Evolutionary conservation across 2,329 filamentous ascomycete genomes (phyloP).

Genomic region (Zalaria sp.): DNA sequence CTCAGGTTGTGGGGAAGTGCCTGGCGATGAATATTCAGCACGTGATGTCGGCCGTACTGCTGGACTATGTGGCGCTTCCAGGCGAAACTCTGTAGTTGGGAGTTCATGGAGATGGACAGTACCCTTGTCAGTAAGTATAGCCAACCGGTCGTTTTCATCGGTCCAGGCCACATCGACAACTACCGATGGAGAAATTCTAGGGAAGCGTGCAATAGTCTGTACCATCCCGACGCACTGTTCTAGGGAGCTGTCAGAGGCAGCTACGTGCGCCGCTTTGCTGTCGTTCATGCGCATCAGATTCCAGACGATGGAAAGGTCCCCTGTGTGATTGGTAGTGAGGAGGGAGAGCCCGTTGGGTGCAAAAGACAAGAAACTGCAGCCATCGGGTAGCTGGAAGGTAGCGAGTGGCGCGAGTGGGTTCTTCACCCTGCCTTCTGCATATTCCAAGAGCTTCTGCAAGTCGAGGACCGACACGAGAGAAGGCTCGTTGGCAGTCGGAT

Average conservation of each 20-base stretch:
- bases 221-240: constrained; percentile 33
- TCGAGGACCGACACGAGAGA: constrained; percentile 65
- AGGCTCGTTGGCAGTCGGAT: constrained; percentile 45
- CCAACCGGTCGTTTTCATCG: constrained; percentile 67
- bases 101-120: constrained; percentile 88
- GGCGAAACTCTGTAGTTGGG: constrained; percentile 27
- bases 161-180: constrained; percentile 87
- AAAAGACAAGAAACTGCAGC: constrained; percentile 71
- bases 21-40: constrained; percentile 5
- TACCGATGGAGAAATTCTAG: constrained; percentile 78
- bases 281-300: constrained; percentile 51
- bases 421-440: constrained; percentile 35
- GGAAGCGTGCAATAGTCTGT: constrained; percentile 76
- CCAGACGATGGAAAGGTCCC: constrained; percentile 74
- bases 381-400: constrained; percentile 57
- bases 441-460: constrained; percentile 41
- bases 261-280: constrained; percentile 16
- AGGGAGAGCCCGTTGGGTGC: constrained; percentile 59
- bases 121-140: constrained; percentile 86
- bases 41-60: constrained; percentile 1
- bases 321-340: constrained; percentile 68
- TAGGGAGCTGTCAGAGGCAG: constrained; percentile 15
- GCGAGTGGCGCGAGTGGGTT: constrained; percentile 45
- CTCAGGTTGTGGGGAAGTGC: constrained; percentile 6
- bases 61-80: constrained; percentile 1